Evolutionary conservation across 768 basidiomycete genomes (phyloP).

Genomic region (Leucosporidium yakuticum): DNA sequence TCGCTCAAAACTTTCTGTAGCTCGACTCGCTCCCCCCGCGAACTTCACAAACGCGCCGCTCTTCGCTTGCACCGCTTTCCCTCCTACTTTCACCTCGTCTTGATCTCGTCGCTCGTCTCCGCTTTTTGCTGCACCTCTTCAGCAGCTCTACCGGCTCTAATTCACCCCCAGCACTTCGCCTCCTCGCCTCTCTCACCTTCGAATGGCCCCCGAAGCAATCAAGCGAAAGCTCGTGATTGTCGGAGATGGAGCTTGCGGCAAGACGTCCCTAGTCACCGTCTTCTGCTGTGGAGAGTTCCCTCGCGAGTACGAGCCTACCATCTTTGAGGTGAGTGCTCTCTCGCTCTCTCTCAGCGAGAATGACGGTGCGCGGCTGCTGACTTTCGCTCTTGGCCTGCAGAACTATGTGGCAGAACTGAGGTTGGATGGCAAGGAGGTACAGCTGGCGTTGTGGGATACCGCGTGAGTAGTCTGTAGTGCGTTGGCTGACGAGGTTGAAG

Average conservation of each 20-base stretch:
- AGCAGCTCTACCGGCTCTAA: too few relatives aligned
- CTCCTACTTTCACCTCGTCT: too few relatives aligned
- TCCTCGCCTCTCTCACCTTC: too few relatives aligned
- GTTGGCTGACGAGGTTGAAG: neutral
- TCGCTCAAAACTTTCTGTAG: too few relatives aligned
- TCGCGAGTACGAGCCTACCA: conserved; percentile 67
- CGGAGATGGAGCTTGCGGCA: conserved; percentile 61
- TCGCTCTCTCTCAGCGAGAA: neutral
- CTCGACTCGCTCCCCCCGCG: too few relatives aligned
- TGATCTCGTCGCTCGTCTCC: too few relatives aligned
- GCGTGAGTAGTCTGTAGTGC: conserved; percentile 59
- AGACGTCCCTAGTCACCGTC: conserved; percentile 82
- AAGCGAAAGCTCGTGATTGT: too few relatives aligned
- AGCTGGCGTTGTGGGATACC: conserved; percentile 97
- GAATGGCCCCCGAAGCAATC: too few relatives aligned
- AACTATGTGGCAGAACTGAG: conserved; percentile 99
- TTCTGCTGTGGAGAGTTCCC: conserved; percentile 93
- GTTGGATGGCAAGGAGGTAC: conserved; percentile 94
- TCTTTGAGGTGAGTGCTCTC: conserved; percentile 35
- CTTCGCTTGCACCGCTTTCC: too few relatives aligned
- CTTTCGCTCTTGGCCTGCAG: conserved; percentile 43
- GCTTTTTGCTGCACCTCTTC: too few relatives aligned
- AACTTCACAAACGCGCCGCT: too few relatives aligned
- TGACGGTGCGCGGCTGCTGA: neutral
- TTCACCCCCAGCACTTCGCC: too few relatives aligned